Evolutionary conservation across 805 yeast species (phyloP).

Genomic region (Teunomyces tritomae): DNA sequence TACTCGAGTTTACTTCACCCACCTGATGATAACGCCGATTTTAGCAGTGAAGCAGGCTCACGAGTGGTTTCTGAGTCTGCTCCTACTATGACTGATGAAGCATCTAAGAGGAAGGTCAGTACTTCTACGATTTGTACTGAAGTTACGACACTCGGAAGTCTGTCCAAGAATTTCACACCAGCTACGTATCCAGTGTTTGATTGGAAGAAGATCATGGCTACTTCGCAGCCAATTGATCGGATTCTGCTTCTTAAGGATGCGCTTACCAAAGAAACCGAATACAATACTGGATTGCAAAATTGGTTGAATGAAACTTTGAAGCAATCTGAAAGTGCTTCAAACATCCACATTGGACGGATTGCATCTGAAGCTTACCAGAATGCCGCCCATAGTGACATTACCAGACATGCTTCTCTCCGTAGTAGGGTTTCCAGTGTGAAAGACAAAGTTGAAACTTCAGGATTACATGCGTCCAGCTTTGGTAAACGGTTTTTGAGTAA

Average conservation of each 20-base stretch:
- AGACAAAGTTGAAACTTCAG: constrained; percentile 46
- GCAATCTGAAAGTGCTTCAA: constrained; percentile 31
- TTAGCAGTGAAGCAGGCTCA: neutral
- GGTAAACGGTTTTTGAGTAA: constrained; percentile 56
- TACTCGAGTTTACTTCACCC: constrained; percentile 25
- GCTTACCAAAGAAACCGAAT: constrained; percentile 38
- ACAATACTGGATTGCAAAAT: constrained; percentile 55
- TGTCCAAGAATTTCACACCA: constrained; percentile 3
- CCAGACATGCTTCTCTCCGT: constrained; percentile 47
- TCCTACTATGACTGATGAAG: neutral
- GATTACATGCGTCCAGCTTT: constrained; percentile 49
- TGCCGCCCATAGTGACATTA: constrained; percentile 54
- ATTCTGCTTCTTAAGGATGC: constrained; percentile 42
- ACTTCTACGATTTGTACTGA: constrained; percentile 1
- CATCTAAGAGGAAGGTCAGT: constrained; percentile 1
- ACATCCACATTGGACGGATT: constrained; percentile 47
- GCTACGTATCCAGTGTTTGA: constrained; percentile 33
- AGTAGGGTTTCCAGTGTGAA: constrained; percentile 48
- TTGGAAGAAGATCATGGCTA: constrained; percentile 40
- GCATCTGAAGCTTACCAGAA: constrained; percentile 67
- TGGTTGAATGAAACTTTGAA: constrained; percentile 53
- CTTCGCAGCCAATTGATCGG: constrained; percentile 42
- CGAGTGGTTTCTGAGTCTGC: neutral
- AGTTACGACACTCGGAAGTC: neutral
- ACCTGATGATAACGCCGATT: neutral